Conservation (phyloP, 2,329 filamentous ascomycete species). For the Penicillium oxalicum region DNA sequence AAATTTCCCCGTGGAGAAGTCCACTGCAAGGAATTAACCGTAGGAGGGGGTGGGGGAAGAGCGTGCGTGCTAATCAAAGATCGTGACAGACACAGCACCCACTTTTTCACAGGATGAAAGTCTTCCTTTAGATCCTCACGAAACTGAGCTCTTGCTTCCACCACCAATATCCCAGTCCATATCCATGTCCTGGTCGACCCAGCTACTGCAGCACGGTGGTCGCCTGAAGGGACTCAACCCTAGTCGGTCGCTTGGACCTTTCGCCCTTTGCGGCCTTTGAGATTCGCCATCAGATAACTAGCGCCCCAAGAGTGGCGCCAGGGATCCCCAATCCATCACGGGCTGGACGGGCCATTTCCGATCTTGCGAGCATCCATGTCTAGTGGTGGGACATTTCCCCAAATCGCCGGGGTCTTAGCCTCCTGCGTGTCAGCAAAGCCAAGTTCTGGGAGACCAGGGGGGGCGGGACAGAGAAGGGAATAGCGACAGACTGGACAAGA, state of each 20-base stretch:
- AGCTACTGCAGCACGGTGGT: background rate
- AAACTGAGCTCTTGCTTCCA: background rate
- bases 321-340: constrained; percentile 2
- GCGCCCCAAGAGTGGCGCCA: constrained; percentile 1
- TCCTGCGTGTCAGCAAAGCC: constrained; percentile 1
- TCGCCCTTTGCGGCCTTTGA: background rate
- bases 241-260: background rate
- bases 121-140: background rate
- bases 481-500: too few relatives aligned
- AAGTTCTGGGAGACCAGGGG: background rate
- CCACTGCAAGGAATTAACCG: too few relatives aligned
- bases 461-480: too few relatives aligned
- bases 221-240: background rate
- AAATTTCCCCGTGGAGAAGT: too few relatives aligned
- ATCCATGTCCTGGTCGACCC: background rate
- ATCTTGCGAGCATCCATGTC: background rate
- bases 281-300: background rate
- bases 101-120: background rate
- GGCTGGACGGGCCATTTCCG: background rate
- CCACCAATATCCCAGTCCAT: background rate
- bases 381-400: background rate
- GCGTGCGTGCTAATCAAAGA: background rate
- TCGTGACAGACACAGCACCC: background rate
- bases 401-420: background rate
- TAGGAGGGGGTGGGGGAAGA: background rate